Conservation (phyloP, 2,329 filamentous ascomycete species). For the Penicillium hesseltinei region DNA sequence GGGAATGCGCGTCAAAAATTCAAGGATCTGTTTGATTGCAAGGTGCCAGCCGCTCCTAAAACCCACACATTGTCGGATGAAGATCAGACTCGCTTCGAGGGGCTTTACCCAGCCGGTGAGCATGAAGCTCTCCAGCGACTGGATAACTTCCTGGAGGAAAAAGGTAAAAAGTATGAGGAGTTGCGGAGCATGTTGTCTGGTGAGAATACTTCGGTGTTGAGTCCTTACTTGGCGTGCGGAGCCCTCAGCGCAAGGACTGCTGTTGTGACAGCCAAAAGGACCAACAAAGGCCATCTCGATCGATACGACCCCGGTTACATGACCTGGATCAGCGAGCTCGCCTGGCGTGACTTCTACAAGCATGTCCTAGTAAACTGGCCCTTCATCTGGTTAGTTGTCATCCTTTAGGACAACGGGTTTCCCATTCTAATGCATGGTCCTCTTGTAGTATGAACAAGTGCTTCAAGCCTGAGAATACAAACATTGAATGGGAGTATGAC, state of each 20-base stretch:
- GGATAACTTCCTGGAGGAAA: slow-evolving; percentile 65
- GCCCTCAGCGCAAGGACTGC: slow-evolving; percentile 67
- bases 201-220: slow-evolving; percentile 65
- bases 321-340: slow-evolving; percentile 77
- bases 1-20: slow-evolving; percentile 49
- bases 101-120: slow-evolving; percentile 73
- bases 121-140: slow-evolving; percentile 66
- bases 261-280: slow-evolving; percentile 60
- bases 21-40: slow-evolving; percentile 56
- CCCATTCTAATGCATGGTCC: background rate
- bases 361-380: slow-evolving; percentile 85
- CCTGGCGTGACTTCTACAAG: slow-evolving; percentile 86
- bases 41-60: slow-evolving; percentile 61
- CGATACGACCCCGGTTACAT: slow-evolving; percentile 64
- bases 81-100: slow-evolving; percentile 57
- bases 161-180: slow-evolving; percentile 60
- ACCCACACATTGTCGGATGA: slow-evolving; percentile 62
- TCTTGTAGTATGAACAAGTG: slow-evolving; percentile 64
- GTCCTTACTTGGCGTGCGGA: slow-evolving; percentile 69
- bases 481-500: slow-evolving; percentile 80
- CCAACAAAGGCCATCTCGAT: slow-evolving; percentile 63
- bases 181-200: slow-evolving; percentile 65
- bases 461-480: slow-evolving; percentile 80
- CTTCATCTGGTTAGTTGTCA: slow-evolving; percentile 50
- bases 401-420: background rate